These are phyloP conservation scores for Falciphora oryzae DNA, from an alignment of 2,329 filamentous ascomycete species.

Conservation along the genomic window DNA sequence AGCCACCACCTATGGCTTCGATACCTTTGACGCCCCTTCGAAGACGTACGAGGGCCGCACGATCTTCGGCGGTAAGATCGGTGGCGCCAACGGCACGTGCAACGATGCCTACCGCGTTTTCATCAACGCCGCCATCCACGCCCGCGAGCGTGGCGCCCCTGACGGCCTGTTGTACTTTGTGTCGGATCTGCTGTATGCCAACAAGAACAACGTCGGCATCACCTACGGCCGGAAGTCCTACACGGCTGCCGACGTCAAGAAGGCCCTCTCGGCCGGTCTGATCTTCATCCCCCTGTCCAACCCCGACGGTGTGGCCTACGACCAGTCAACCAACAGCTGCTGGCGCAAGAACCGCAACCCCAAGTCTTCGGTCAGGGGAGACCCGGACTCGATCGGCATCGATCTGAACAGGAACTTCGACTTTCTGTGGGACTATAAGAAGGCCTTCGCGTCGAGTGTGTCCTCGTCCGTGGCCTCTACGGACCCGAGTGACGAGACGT, in stretches of 20 bases:
- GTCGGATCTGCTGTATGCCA: conserved; percentile 50
- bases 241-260: conserved; percentile 44
- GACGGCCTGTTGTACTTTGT: conserved; percentile 54
- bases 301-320: conserved; percentile 47
- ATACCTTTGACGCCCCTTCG: conserved; percentile 35
- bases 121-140: conserved; percentile 48
- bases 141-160: conserved; percentile 51
- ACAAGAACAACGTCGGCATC: conserved; percentile 41
- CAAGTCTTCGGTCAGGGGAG: conserved; percentile 25
- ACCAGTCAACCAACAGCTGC: conserved; percentile 43
- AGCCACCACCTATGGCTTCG: conserved; percentile 31
- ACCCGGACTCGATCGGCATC: conserved; percentile 34
- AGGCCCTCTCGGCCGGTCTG: conserved; percentile 45
- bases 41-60: conserved; percentile 36
- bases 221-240: conserved; percentile 46
- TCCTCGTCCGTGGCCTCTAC: conserved; percentile 36
- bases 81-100: conserved; percentile 23
- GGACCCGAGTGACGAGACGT: conserved; percentile 33
- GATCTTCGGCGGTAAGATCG: conserved; percentile 26
- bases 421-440: conserved; percentile 48
- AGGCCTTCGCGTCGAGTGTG: conserved; percentile 34
- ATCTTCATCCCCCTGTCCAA: conserved; percentile 47
- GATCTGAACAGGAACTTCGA: conserved; percentile 55
- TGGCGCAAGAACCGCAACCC: conserved; percentile 54
- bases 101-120: conserved; percentile 36